These are phyloP conservation scores for Calonectria pteridis DNA, from an alignment of 2,329 filamentous ascomycete genomes.

Conservation along the genomic window DNA sequence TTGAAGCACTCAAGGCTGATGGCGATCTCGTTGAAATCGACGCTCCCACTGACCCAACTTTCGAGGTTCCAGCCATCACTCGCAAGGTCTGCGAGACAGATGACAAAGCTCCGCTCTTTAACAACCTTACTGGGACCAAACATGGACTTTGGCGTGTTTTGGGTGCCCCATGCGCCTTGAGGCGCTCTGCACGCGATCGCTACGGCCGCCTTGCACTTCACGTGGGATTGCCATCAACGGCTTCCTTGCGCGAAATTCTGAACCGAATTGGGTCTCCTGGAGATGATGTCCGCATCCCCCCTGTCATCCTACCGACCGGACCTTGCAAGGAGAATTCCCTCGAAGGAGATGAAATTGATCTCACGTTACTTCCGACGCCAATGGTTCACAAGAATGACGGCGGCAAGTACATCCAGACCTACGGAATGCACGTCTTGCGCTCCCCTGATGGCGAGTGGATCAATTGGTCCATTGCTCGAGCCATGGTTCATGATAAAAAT, in stretches of 20 bases:
- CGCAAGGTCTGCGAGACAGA: constrained; percentile 58
- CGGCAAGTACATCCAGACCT: constrained; percentile 65
- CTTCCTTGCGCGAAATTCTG: constrained; percentile 50
- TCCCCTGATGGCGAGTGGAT: constrained; percentile 60
- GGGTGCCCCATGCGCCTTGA: constrained; percentile 50
- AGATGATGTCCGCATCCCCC: constrained; percentile 41
- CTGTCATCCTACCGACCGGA: constrained; percentile 46
- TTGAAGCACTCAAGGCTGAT: constrained; percentile 44
- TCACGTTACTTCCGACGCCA: constrained; percentile 56
- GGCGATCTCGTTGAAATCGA: constrained; percentile 60
- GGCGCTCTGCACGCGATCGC: constrained; percentile 50
- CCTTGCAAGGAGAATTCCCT: constrained; percentile 27
- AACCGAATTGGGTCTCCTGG: constrained; percentile 54
- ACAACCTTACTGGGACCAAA: constrained; percentile 60
- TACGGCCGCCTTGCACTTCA: constrained; percentile 58
- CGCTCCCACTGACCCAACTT: constrained; percentile 54
- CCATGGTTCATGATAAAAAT: constrained; percentile 60
- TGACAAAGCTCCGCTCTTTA: constrained; percentile 62
- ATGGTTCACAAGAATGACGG: constrained; percentile 59
- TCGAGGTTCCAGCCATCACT: constrained; percentile 61
- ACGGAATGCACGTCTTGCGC: constrained; percentile 61
- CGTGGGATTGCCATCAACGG: constrained; percentile 50
- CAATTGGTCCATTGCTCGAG: constrained; percentile 59
- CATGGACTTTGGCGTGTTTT: constrained; percentile 60
- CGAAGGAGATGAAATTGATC: constrained; percentile 22